Percentiles rank a stretch among this genome's conserved stretches.
Evolutionary conservation across 345 rosid genomes (phyloP).

Genomic region (Gossypium stocksii): DNA sequence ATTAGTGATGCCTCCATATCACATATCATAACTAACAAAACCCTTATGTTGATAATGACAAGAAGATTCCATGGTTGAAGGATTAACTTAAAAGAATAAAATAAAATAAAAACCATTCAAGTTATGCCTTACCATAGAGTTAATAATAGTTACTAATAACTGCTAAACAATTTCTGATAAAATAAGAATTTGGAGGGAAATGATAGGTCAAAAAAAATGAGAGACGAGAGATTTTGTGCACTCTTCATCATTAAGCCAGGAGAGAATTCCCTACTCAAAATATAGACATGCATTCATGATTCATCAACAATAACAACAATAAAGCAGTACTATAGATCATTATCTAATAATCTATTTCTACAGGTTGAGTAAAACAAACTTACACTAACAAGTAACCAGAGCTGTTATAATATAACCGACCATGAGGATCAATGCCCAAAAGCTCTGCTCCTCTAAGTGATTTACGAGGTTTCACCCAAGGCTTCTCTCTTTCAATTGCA

Average conservation of each 20-base stretch:
- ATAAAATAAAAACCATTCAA: neutral
- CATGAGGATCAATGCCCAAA: constrained; percentile 75
- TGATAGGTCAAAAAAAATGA: neutral
- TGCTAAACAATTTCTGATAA: neutral
- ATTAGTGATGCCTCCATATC: neutral
- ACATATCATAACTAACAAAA: neutral
- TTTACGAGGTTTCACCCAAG: constrained; percentile 52
- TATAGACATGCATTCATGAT: neutral
- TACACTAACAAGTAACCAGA: constrained; percentile 92
- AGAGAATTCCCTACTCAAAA: constrained; percentile 40
- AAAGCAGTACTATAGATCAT: neutral
- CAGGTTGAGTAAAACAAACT: constrained; percentile 37
- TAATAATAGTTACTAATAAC: neutral
- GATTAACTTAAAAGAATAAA: neutral
- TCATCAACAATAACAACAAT: neutral
- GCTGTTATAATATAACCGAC: constrained; percentile 67
- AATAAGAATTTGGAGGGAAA: neutral
- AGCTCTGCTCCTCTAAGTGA: constrained; percentile 84
- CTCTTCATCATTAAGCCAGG: constrained; percentile 66
- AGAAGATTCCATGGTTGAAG: neutral
- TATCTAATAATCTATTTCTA: neutral
- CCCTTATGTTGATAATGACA: neutral
- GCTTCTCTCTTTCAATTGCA: constrained; percentile 48
- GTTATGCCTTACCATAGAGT: neutral
- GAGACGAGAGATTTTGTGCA: constrained; percentile 40